Evolutionary conservation across 148 eudicot species (phyloP), one percentile per base, ranked within the genome.

Genomic region (Camellia lanceoleosa): DNA sequence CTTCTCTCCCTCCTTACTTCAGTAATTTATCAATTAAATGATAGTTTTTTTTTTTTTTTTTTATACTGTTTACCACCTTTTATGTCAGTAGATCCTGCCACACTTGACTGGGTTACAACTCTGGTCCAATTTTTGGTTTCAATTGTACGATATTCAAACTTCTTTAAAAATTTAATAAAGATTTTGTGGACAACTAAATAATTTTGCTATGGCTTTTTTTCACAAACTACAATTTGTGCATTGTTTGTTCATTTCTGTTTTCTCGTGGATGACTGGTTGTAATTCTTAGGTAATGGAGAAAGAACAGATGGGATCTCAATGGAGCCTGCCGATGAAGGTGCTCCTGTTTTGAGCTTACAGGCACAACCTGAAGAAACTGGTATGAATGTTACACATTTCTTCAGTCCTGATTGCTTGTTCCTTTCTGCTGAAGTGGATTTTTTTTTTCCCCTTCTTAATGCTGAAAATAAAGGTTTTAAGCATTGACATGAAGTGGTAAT

Each of bases 281-380:
- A 20, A 62, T 71, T 49, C 18, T 44, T 84, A 89, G 81, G 81
- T 82, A 78, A 74, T 85, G 79, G 84, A 77, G 44, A 81, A 76
- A 59, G 79, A 89, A 80, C 83, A 75, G 84, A 89, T 87, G 81
- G 88, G 82, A 60, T 82, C 81, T 82, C 78, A 38, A 30, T 67
- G 14, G 91, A 87, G 75, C 78, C 84, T 41, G 60, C 74, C 46
- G 80, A 83, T 42, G 90, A 85, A 81, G 84, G 65, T 74, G 81
- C 77, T 81, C 76, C 81, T 68, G 64, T 79, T 75, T 61, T 86
- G 23, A 69, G 82, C 61, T 80, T 84, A 78, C 75, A 83, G 47
- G 51, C 85, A 59, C 78, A 81, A 68, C 80, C 90, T 75, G 82
- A 79, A 83, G 87, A 88, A 78, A 67, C 52, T 76, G 97, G 97